Base-by-base conservation (phyloP, 306 rosid genomes). In the Quercus aquifolioides region DNA sequence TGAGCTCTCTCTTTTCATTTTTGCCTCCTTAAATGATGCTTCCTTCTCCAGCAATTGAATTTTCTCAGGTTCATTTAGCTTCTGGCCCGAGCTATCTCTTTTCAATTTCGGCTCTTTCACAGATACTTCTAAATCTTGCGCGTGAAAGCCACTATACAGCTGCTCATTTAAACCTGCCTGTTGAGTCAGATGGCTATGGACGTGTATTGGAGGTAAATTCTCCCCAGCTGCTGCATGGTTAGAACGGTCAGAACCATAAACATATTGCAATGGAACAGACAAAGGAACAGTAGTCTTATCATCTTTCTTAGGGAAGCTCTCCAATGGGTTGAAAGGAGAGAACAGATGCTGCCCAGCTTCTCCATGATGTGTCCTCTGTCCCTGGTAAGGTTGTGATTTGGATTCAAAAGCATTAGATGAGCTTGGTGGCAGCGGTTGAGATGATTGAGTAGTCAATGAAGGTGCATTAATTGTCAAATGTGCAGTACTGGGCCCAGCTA, bases 391-490 rank as follows among this genome's bases (percentile, higher is more conserved):
- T 60, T 80, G 81, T 20, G 87, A 74, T 73, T 81, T 84, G 69
- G 83, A 84, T 78, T 85, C 92, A 81, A 82, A 82, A 38, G 91
- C 86, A 82, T 69, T 80, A 68, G 93, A 79, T 62, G 86, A 79
- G 75, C 84, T 78, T 74, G 90, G 88, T 75, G 79, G 60, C 79
- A 35, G 41, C 23, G 87, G 84, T 78, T 88, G 87, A 14, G 93
- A 81, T 73, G 90, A 76, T 77, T 74, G 93, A 80, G 62, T 28
- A 46, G 83, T 46, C 46, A 78, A 58, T 75, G 88, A 84, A 65
- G 92, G 77, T 71, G 82, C 84, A 84, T 89, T 81, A 35, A 68
- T 82, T 6, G 83, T 71, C 71, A 85, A 76, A 62, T 90, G 78
- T 46, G 86, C 76, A 79, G 79, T 55, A 70, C 81, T 55, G 77